Conservation (phyloP, 805 yeast genomes). For the Kazachstania bromeliacearum region DNA sequence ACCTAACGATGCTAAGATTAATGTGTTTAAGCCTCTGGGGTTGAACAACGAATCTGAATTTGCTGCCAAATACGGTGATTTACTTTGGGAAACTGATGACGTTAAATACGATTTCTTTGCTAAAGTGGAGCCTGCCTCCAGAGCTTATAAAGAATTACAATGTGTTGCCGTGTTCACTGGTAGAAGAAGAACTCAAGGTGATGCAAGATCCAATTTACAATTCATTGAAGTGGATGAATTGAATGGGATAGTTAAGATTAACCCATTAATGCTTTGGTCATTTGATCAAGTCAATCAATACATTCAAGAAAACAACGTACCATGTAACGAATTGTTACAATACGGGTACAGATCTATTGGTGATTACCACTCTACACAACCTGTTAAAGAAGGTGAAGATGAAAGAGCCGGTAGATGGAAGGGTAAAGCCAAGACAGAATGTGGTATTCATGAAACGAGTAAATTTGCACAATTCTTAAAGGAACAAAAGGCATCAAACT, state of each 20-base stretch:
- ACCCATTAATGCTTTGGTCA: conserved; percentile 79
- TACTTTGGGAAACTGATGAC: conserved; percentile 78
- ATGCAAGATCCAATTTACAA: conserved; percentile 59
- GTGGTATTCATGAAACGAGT: conserved; percentile 84
- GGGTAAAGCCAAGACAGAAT: conserved; percentile 85
- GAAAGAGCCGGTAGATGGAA: conserved; percentile 97
- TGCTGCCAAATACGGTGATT: conserved; percentile 56
- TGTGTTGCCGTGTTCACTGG: conserved; percentile 90
- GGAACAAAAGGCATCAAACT: too few relatives aligned
- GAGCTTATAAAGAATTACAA: conserved; percentile 65
- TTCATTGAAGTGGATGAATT: conserved; percentile 67
- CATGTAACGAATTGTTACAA: conserved; percentile 76
- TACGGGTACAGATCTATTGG: conserved; percentile 87
- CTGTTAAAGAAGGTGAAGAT: conserved; percentile 85
- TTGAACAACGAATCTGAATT: conserved; percentile 54
- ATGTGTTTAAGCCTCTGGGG: conserved; percentile 58
- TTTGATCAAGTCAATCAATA: conserved; percentile 64
- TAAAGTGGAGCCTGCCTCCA: conserved; percentile 84
- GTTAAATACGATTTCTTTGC: conserved; percentile 72
- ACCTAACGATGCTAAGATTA: conserved; percentile 33
- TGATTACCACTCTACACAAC: conserved; percentile 89
- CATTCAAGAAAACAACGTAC: conserved; percentile 62
- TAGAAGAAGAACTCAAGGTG: conserved; percentile 84
- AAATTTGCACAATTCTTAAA: conserved; percentile 57
- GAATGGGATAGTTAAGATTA: conserved; percentile 70